phyloP scores from a whole-genome alignment of 2,329 filamentous ascomycete genomes.

The Fusarium sp. region DNA sequence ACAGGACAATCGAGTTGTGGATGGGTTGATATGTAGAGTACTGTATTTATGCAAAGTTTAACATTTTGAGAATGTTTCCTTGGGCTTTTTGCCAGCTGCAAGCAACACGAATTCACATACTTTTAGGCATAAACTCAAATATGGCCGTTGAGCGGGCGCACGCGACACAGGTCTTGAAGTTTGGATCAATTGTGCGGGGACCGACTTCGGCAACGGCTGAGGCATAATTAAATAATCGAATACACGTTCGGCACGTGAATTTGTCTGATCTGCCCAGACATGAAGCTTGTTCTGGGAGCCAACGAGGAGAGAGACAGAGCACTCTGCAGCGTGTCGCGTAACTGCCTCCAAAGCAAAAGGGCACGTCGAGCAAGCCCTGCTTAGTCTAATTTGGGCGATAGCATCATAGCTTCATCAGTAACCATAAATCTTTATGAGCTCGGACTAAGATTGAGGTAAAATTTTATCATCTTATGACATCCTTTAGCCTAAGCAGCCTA shows the following conservation, averaged over 20 bases:
- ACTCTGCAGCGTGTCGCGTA: not conserved
- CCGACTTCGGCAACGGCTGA: not conserved
- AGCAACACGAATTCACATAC: not conserved
- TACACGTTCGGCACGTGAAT: not conserved
- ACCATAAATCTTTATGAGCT: not conserved
- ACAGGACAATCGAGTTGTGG: not conserved
- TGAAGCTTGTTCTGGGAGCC: not conserved
- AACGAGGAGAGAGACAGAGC: not conserved
- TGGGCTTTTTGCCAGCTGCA: not conserved
- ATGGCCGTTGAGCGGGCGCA: not conserved
- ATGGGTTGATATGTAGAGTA: not conserved
- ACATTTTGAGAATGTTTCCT: not conserved
- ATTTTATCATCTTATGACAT: not conserved
- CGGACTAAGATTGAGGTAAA: not conserved
- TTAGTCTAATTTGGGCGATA: too few relatives aligned
- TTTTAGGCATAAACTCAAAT: not conserved
- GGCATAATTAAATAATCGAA: not conserved
- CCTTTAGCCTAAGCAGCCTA: not conserved
- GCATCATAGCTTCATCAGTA: not conserved
- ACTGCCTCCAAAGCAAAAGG: accelerated
- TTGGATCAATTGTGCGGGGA: not conserved
- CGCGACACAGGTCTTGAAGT: too few relatives aligned
- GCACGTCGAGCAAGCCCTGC: too few relatives aligned
- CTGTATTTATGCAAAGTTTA: not conserved
- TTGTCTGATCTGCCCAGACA: not conserved